Base-by-base conservation (phyloP, 805 yeast species). In the Ogataea pilisensis region DNA sequence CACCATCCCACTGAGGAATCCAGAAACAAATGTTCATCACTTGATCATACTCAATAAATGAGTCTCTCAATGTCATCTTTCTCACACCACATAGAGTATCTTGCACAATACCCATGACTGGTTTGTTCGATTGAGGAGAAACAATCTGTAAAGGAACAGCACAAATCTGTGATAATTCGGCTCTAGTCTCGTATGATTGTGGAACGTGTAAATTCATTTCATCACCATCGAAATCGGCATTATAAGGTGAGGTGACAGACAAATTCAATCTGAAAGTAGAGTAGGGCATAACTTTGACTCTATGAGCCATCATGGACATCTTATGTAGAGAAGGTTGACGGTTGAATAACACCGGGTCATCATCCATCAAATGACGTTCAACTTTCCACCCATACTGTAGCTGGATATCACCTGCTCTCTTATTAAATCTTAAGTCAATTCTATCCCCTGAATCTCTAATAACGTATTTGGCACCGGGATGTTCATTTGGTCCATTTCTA, bases 171-270 rank as follows among this genome's bases (percentile, higher is more conserved):
- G 91, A 83, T 50, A 93, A 72, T 66, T 93, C 99, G 1, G 99
- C 96, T 61, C 98, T 79, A 0, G 99, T 90, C 65, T 93, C 99
- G 50, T 90, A 96, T 8, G 96, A 85, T 64, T 93, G 99, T 3
- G 99, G 99, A 53, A 91, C 99, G 60, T 93, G 99, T 70, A 93
- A 83, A 68, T 93, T 93, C 99, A 93, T 93, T 70, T 93, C 99
- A 68, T 93, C 99, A 75, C 99, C 99, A 72, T 93, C 99, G 73
- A 93, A 93, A 83, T 93, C 99, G 34, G 99, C 99, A 69, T 93
- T 93, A 67, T 93, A 93, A n/a, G 99, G 99, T 16, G 98, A 88
- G 0, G 99, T 93, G 34, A 93, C 99, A 20, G 98, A 93, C 62
- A 93, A 72, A 61, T 93, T 93, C 70, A 93, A 74, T 70, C 99